Conservation (phyloP, 208 protist species). For the Tritrichomonas musculus region DNA sequence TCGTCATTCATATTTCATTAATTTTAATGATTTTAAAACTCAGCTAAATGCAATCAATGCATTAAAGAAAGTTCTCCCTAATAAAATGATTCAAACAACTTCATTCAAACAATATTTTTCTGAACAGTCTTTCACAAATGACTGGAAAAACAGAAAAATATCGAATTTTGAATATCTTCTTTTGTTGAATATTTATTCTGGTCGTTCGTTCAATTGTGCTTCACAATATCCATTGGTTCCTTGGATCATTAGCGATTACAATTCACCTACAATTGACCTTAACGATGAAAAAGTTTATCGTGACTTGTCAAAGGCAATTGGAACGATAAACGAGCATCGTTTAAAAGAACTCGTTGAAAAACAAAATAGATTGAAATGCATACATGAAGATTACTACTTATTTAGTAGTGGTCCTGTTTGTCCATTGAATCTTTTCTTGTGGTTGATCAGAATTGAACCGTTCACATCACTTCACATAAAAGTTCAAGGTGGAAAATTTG, state of each 20-base stretch:
- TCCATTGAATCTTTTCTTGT: background rate
- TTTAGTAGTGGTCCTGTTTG: background rate
- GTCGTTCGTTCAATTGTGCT: background rate
- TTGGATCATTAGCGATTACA: constrained; percentile 50
- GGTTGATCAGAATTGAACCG: background rate
- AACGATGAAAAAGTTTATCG: constrained; percentile 37
- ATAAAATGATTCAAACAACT: background rate
- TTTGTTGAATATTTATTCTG: background rate
- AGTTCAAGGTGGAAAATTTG: constrained; percentile 17
- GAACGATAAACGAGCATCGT: constrained; percentile 14
- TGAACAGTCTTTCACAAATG: background rate
- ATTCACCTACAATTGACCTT: background rate
- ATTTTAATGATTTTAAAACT: background rate
- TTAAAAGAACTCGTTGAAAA: background rate
- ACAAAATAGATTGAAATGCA: background rate
- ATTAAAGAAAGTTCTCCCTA: background rate
- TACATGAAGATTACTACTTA: background rate
- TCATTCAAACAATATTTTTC: background rate
- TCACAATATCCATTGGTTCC: constrained; percentile 35
- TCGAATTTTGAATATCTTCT: constrained; percentile 15
- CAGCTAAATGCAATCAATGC: too few relatives aligned
- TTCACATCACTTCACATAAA: constrained; percentile 16
- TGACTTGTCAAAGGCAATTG: constrained; percentile 51
- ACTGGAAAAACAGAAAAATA: background rate
- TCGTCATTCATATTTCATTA: background rate